Conservation (phyloP, 2,329 filamentous ascomycete genomes). For the Rhynchosporium graminicola region DNA sequence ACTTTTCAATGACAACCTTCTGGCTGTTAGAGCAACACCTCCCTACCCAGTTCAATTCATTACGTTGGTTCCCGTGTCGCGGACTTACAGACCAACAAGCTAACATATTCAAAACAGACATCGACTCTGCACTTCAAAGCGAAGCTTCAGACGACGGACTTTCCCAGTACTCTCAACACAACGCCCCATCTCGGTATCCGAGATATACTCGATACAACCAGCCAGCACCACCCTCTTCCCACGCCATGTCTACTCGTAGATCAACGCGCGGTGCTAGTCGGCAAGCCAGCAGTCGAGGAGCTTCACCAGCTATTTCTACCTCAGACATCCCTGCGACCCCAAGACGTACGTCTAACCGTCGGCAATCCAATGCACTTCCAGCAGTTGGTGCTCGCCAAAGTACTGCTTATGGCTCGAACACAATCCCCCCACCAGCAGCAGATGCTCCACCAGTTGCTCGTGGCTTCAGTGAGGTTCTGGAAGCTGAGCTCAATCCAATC, state of each 20-base stretch:
- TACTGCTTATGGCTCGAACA: constrained; percentile 38
- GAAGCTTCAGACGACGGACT: constrained; percentile 6
- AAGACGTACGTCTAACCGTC: constrained; percentile 20
- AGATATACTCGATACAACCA: neutral
- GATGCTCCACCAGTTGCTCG: constrained; percentile 22
- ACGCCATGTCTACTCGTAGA: constrained; percentile 35
- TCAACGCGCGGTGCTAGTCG: constrained; percentile 33
- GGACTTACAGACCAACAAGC: neutral
- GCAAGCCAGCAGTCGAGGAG: constrained; percentile 28
- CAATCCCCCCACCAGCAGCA: constrained; percentile 23
- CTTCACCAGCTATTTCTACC: constrained; percentile 26
- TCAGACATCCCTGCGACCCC: constrained; percentile 29
- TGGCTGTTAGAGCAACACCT: neutral
- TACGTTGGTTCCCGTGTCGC: neutral
- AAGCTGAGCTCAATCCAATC: constrained; percentile 28
- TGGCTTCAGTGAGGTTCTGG: constrained; percentile 27
- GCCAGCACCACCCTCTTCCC: neutral
- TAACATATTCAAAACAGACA: neutral
- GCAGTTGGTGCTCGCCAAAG: constrained; percentile 30
- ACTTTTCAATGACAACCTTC: neutral
- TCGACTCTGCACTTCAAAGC: constrained; percentile 3
- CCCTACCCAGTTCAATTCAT: neutral
- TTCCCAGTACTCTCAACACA: constrained; percentile 1
- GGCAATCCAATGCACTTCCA: constrained; percentile 26
- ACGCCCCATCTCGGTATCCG: neutral